Evolutionary conservation across 768 basidiomycete genomes (phyloP), one percentile per base, ranked within the genome.

Genomic region (Termitomyces eurrhizus): DNA sequence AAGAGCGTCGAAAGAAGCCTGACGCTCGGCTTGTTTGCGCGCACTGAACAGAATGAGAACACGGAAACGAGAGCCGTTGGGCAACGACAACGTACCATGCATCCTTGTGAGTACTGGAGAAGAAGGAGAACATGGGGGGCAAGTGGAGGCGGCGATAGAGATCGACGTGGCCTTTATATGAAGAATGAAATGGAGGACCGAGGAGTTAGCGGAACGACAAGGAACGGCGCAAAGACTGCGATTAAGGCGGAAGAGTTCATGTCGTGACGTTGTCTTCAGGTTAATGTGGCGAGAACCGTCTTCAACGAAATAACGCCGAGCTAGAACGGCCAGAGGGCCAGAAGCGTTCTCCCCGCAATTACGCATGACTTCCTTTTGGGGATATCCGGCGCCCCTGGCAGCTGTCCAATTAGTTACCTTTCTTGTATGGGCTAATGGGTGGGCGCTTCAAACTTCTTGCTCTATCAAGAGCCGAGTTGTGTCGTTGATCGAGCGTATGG

Each of bases 21-120:
- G 74, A 56, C 79, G 78, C 64, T 80, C 76, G 57, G 70, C 65
- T 68, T 78, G 79, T 67, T 81, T 81, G 73, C 73, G 71, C 60
- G 72, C 69, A 68, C 81, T 83, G 14, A 58, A 3, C 45, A 39
- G 46, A 56, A 32, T 44, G 41, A 52, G 54, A 42, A 52, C 24
- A 39, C 16, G 33, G 37, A 16, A 54, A 33, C 32, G 37, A 14
- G 33, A 60, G 46, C 3, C 0, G 14, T 11, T 6, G 2, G 8
- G 11, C 5, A 49, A 29, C 18, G n/a, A 13, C 33, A n/a, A 69
- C 78, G 64, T 54, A 77, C 78, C 77, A 78, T 66, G 75, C 77
- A 45, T 55, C 56, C 62, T 45, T 45, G 21, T 67, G 64, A 33
- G 59, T 2, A 7, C 4, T 59, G 9, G 66, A 56, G 57, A 63